Evolutionary conservation across 2,329 filamentous ascomycete species (phyloP).

Genomic region (Penicillium verrucosum): DNA sequence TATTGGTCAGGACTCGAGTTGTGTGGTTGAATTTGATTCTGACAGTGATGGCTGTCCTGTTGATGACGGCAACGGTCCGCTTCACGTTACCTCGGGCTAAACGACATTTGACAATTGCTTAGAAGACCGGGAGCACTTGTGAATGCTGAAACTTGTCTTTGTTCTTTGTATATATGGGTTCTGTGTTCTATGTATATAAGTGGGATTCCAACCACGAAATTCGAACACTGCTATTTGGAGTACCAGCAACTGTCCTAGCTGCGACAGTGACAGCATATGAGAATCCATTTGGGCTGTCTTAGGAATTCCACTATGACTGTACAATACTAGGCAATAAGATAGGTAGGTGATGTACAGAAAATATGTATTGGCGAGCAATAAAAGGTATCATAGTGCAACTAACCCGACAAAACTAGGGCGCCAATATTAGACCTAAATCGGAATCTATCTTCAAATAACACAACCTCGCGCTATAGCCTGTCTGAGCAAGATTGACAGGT

Average conservation of each 20-base stretch:
- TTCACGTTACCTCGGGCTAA: conserved; percentile 14
- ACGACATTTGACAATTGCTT: too few species aligned
- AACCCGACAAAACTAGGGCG: fast-evolving
- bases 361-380: not conserved
- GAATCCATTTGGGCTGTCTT: not conserved
- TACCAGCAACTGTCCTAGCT: not conserved
- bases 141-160: not conserved
- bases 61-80: conserved; percentile 15
- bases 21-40: conserved; percentile 14
- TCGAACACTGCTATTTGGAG: too few species aligned
- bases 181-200: too few species aligned
- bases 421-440: not conserved
- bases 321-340: not conserved
- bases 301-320: too few species aligned
- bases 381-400: not conserved
- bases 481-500: not conserved
- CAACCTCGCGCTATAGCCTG: not conserved
- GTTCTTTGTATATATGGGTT: too few species aligned
- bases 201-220: too few species aligned
- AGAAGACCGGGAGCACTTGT: not conserved
- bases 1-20: conserved; percentile 15
- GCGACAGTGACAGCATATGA: not conserved
- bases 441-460: not conserved
- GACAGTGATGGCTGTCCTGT: conserved; percentile 14
- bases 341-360: not conserved